These are phyloP conservation scores for Dioscorea dumetorum DNA, from an alignment of 106 monocot species.

Conservation along the genomic window DNA sequence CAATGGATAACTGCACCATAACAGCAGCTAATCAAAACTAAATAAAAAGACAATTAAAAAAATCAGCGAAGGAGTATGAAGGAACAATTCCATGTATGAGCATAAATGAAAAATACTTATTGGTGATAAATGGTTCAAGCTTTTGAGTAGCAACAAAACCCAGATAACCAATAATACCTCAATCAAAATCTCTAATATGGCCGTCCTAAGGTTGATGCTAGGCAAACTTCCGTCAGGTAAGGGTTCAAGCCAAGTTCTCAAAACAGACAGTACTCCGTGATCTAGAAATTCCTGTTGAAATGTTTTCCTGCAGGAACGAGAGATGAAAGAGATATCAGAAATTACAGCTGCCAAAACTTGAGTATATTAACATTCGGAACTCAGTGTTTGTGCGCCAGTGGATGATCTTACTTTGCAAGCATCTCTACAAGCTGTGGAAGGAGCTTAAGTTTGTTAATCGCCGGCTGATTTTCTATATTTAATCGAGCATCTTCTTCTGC, in stretches of 20 bases:
- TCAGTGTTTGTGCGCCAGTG: no score
- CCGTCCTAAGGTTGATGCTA: constrained; percentile 83
- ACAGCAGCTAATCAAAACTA: no score
- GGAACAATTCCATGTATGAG: no score
- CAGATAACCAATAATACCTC: constrained; percentile 46
- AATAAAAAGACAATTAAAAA: no score
- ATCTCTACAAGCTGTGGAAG: constrained; percentile 83
- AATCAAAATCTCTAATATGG: constrained; percentile 70
- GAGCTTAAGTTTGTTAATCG: constrained; percentile 87
- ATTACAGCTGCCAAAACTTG: background rate
- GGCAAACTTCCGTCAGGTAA: constrained; percentile 98
- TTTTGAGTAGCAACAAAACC: no score
- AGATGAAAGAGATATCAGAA: background rate
- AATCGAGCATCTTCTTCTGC: constrained; percentile 98
- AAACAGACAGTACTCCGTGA: constrained; percentile 85
- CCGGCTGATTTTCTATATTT: constrained; percentile 81
- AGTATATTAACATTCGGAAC: no score
- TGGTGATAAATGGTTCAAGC: no score
- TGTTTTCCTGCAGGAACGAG: constrained; percentile 54
- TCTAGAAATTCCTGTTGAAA: constrained; percentile 93
- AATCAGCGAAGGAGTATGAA: no score
- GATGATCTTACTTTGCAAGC: constrained; percentile 73
- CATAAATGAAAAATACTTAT: no score
- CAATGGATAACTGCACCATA: constrained; percentile 74
- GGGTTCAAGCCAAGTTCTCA: constrained; percentile 97